phyloP scores from a whole-genome alignment of 2,329 filamentous ascomycete species.

The Ophiostoma australiae region DNA sequence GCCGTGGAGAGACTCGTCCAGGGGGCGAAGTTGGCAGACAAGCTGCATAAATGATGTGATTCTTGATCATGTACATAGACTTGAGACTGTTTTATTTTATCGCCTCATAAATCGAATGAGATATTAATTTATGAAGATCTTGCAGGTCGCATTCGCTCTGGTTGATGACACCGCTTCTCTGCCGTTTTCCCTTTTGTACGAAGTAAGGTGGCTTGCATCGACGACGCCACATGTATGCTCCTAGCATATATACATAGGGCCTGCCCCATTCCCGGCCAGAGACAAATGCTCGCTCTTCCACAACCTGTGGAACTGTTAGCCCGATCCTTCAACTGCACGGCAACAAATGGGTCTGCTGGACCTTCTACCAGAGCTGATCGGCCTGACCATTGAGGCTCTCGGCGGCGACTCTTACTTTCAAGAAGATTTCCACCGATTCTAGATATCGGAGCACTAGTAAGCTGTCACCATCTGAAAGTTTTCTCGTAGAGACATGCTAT shows the following conservation, averaged over 20 bases:
- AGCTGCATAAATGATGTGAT: background rate
- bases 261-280: too few species aligned
- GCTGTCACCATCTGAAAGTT: background rate
- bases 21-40: background rate
- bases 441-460: background rate
- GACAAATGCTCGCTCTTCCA: too few species aligned
- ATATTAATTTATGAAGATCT: background rate
- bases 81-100: background rate
- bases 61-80: background rate
- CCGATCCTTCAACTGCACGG: too few species aligned
- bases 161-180: too few species aligned
- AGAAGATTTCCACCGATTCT: background rate
- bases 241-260: too few species aligned
- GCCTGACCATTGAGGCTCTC: background rate
- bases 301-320: too few species aligned
- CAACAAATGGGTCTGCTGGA: too few species aligned
- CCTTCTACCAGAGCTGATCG: background rate
- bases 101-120: background rate
- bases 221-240: too few species aligned
- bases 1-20: slow-evolving; percentile 23
- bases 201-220: too few species aligned
- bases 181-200: too few species aligned
- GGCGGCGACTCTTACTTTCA: background rate
- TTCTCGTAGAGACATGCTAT: background rate
- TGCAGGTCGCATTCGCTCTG: background rate